Base-by-base conservation (phyloP, 176 grass and related monocot species). In the Eremochloa ophiuroides region DNA sequence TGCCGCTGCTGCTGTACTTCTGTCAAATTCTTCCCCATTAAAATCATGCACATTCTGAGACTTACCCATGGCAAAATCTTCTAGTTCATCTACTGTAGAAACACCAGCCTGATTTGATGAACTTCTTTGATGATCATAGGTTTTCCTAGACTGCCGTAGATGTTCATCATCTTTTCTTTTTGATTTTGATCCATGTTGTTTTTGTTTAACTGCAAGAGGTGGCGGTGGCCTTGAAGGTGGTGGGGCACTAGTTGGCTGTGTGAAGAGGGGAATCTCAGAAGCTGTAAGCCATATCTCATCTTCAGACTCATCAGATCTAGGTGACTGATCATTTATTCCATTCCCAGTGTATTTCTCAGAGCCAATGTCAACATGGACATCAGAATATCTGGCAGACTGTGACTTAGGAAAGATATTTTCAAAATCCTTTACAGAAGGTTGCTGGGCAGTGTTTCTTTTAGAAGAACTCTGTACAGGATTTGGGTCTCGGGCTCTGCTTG, bases 191-290 rank as follows among this genome's bases (percentile, higher is more conserved):
- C 39, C 73, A 79, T 91, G 82, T 47, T 91, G 82, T 47, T 70
- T 86, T 69, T 76, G 33, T 47, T 90, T 92, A 73, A 73, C 26
- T 78, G 88, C 83, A 85, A 95, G 96, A 62, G 76, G 87, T 60
- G 96, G 96, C 58, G 96, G 93, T 43, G 70, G 66, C 73, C 97
- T 91, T 63, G 91, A 99, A 88, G 97, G 97, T 40, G 97, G 93
- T 18, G 91, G 87, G 29, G 97, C 93, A 90, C 39, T 96, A 58
- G 93, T 96, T 77, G 97, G 97, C 61, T 86, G 93, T 62, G 97
- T 99, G 74, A 91, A 93, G 74, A 99, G 93, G 65, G 97, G 91
- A 90, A 99, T 94, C 83, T 99, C 97, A 83, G 87, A 86, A 92
- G 96, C 87, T 80, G 93, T 96, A 50, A 99, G 85, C 97, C 97